A percentile compares a stretch with the other conserved stretches of the same genome.
phyloP scores from a whole-genome alignment of 78 protist genomes.

The Emiliania huxleyi region DNA sequence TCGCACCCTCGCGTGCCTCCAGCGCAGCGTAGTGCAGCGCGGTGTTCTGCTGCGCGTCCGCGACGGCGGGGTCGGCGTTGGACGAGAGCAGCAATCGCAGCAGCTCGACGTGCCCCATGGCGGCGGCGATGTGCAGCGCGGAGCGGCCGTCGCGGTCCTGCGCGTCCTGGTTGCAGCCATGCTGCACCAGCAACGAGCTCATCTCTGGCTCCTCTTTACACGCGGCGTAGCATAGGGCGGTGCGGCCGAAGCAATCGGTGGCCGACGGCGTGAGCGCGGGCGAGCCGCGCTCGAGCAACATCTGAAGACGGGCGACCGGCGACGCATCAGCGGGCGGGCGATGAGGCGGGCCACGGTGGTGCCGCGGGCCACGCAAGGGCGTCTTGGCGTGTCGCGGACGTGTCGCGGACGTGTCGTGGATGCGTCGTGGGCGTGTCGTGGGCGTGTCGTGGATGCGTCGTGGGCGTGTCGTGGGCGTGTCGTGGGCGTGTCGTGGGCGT shows the following conservation, averaged over 20 bases:
- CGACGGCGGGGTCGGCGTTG: background rate
- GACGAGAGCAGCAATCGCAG: background rate
- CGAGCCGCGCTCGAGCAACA: background rate
- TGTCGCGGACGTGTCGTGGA: too few relatives aligned
- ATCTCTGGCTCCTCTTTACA: background rate
- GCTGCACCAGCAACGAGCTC: background rate
- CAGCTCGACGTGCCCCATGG: background rate
- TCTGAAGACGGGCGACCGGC: background rate
- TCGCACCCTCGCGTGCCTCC: background rate
- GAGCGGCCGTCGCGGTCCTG: constrained; percentile 3
- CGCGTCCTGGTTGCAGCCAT: background rate
- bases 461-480: too few relatives aligned
- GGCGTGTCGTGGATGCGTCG: too few relatives aligned
- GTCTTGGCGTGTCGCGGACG: too few relatives aligned
- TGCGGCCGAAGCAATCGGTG: background rate
- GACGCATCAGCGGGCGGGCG: too few relatives aligned
- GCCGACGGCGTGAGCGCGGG: background rate
- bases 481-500: too few relatives aligned
- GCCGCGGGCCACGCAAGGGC: too few relatives aligned
- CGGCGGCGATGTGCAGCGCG: background rate
- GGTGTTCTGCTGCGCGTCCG: background rate
- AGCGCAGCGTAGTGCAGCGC: background rate
- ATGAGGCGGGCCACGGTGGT: too few relatives aligned
- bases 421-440: too few relatives aligned
- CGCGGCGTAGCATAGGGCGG: background rate